phyloP scores from a whole-genome alignment of 352 stramenopile genomes.

The Pythium folliculosum region DNA sequence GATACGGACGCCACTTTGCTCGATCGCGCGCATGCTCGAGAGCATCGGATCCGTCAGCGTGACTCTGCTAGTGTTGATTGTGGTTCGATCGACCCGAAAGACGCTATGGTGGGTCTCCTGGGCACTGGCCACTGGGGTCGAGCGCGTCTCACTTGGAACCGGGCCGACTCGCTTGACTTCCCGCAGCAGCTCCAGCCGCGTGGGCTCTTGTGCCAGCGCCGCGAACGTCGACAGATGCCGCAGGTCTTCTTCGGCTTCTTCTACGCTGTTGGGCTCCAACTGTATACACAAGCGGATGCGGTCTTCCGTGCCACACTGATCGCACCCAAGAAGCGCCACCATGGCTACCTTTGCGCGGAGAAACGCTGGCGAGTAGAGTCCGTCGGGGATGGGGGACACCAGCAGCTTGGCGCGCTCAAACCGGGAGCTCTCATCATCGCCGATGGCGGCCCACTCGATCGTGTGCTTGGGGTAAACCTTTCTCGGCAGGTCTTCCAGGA shows the following conservation, averaged over 20 bases:
- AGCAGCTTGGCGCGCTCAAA: background rate
- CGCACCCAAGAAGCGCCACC: background rate
- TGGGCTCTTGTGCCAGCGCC: background rate
- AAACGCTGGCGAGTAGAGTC: background rate
- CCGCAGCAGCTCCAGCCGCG: background rate
- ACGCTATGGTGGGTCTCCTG: background rate
- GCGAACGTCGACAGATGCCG: background rate
- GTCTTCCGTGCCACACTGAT: background rate
- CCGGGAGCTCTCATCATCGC: background rate
- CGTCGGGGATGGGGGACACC: background rate
- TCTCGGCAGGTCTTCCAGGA: slow-evolving; percentile 2
- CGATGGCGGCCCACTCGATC: background rate
- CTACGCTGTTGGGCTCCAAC: background rate
- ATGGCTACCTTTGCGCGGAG: background rate
- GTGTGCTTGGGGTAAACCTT: slow-evolving; percentile 9
- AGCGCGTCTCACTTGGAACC: background rate
- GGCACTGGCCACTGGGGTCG: background rate
- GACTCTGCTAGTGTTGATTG: background rate
- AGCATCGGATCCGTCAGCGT: background rate
- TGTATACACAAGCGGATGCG: slow-evolving; percentile 2
- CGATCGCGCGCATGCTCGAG: background rate
- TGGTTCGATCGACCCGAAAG: background rate
- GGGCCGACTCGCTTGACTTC: background rate
- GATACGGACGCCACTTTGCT: background rate
- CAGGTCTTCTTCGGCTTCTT: background rate